Evolutionary conservation across 148 eudicot genomes (phyloP).

Genomic region (Persicaria tinctoria): DNA sequence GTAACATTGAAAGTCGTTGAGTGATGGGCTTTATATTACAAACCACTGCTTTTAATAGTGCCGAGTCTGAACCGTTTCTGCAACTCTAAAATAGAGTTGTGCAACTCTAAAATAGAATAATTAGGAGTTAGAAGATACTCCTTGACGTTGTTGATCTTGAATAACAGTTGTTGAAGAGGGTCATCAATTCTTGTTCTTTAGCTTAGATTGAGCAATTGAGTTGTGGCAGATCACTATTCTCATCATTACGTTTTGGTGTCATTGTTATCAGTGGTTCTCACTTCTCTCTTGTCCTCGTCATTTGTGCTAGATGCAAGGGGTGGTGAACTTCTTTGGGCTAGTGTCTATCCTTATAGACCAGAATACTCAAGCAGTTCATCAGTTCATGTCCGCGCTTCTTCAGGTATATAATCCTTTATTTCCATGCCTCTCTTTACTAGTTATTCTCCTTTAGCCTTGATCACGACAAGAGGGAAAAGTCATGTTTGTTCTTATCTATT

Average conservation of each 20-base stretch:
- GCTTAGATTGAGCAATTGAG: too few relatives aligned
- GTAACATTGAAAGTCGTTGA: too few relatives aligned
- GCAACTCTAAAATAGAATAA: too few relatives aligned
- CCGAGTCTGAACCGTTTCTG: too few relatives aligned
- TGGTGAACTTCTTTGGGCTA: slow-evolving; percentile 80
- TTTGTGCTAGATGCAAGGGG: slow-evolving; percentile 76
- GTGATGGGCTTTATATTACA: too few relatives aligned
- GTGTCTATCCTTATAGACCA: slow-evolving; percentile 84
- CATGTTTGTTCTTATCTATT: background rate
- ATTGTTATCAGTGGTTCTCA: background rate
- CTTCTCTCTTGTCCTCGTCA: background rate
- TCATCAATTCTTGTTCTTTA: too few relatives aligned
- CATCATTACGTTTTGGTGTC: background rate
- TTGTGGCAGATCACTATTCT: too few relatives aligned
- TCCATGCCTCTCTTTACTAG: background rate
- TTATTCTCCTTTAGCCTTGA: background rate
- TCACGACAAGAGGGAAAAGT: background rate
- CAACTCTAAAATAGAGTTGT: too few relatives aligned
- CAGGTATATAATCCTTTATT: slow-evolving; percentile 42
- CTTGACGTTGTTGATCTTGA: too few relatives aligned
- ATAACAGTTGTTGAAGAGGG: too few relatives aligned
- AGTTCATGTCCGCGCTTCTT: slow-evolving; percentile 86
- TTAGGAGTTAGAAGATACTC: too few relatives aligned
- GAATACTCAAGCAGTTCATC: slow-evolving; percentile 88
- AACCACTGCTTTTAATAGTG: too few relatives aligned